Evolutionary conservation across 2,329 filamentous ascomycete species (phyloP), one percentile per base, ranked within the genome.

Genomic region (Fusarium sp.): DNA sequence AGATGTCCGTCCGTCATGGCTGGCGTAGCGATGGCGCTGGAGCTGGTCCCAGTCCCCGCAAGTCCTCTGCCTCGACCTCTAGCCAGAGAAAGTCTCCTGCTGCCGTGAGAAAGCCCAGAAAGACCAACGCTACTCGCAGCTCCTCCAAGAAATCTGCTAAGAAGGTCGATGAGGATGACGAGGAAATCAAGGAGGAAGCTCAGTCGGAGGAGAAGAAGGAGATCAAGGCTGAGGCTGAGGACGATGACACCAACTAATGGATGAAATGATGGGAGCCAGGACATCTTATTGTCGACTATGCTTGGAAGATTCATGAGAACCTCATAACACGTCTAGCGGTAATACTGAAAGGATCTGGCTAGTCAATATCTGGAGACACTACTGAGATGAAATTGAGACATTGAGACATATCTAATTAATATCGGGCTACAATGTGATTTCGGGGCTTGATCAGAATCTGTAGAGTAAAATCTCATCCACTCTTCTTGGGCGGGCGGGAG

Each of bases 1-100:
- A 83, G 61, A 82, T 85, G 77, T 81, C 81, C 20, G 77, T 81
- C 65, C 82, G 81, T 26, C 83, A 85, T 65, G 80, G 79, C 60
- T 85, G 84, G 84, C 80, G 81, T 44, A 79, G 77, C 71, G 52
- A 69, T 70, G 47, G 67, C 61, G 51, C 70, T 14, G 56, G 62
- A 17, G 33, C 59, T 14, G 33, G 31, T 18, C 28, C 61, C 3
- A 78, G 75, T 47, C 79, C 82, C 28, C 76, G 79, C 59, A 84
- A 52, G 31, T 5, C 48, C 31, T 36, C 70, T 13, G 52, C 63
- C 13, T 36, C 58, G 10, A 31, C 28, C 11, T 28, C 63, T 1
- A 78, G 73, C 39, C 79, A 82, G 22, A 74, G 79, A 54, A 84
- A 83, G 77, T 33, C 77, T 33, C 56, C 73, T 24, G 54, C 73